phyloP scores from a whole-genome alignment of 1,284 basidiomycete species.

The Tremellales sp. region DNA sequence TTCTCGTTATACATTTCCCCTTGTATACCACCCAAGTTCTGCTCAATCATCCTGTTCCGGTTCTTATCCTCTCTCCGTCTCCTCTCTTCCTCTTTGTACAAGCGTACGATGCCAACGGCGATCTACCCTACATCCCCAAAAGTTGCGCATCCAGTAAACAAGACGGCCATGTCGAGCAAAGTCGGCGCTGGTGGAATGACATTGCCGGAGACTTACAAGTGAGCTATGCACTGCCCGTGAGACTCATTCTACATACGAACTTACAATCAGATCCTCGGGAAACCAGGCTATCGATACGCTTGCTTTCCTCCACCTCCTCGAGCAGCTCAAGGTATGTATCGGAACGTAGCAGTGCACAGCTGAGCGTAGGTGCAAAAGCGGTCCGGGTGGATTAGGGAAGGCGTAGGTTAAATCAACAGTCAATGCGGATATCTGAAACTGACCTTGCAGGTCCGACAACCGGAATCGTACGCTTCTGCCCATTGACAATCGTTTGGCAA shows the following conservation, averaged over 20 bases:
- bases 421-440: too few species aligned
- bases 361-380: conserved; percentile 76
- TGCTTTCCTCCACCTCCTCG: conserved; percentile 83
- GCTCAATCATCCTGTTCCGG: too few species aligned
- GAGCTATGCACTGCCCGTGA: conserved; percentile 5
- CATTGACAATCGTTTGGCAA: conserved; percentile 5
- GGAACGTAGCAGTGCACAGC: neutral
- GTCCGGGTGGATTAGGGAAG: conserved; percentile 87
- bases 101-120: neutral
- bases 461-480: conserved; percentile 63
- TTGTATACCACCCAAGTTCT: too few species aligned
- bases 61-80: too few species aligned
- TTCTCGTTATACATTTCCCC: too few species aligned
- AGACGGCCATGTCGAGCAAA: neutral
- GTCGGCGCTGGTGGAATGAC: conserved; percentile 41
- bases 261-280: conserved; percentile 57
- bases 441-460: conserved; percentile 60
- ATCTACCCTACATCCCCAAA: neutral
- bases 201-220: conserved; percentile 43
- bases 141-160: neutral
- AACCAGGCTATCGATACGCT: conserved; percentile 63
- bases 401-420: conserved; percentile 56
- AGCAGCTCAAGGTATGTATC: conserved; percentile 69
- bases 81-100: too few species aligned
- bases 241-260: too few species aligned